A percentile compares a stretch with the other conserved stretches of the same genome.
Conservation (phyloP, 2,329 filamentous ascomycete genomes). For the Bipolaris oryzae region DNA sequence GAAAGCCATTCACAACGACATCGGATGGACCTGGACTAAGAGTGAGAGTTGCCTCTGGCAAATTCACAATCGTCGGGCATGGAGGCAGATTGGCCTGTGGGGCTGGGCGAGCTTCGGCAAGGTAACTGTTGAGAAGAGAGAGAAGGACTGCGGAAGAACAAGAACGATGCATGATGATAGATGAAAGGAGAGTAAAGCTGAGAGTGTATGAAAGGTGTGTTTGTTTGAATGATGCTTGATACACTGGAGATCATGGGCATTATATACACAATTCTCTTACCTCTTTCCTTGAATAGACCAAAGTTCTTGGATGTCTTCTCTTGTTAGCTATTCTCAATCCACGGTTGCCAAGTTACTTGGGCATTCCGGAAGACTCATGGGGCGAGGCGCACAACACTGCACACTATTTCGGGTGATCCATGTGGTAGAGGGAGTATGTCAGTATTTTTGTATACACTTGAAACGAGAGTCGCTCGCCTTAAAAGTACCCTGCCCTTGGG, state of each 20-base stretch:
- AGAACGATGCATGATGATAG: neutral
- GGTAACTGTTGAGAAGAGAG: neutral
- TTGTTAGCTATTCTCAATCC: neutral
- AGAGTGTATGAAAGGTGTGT: neutral
- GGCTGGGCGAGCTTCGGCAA: neutral
- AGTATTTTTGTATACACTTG: slow-evolving; percentile 1
- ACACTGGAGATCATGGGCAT: neutral
- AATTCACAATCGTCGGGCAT: neutral
- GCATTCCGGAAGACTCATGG: neutral
- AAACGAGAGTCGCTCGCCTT: neutral
- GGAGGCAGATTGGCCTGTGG: neutral
- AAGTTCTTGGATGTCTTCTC: neutral
- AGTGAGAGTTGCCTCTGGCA: neutral
- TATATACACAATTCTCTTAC: neutral
- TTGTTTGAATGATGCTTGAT: neutral
- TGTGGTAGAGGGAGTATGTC: neutral
- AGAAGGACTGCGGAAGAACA: neutral
- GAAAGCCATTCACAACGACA: neutral
- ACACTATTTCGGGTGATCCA: neutral
- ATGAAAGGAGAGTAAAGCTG: neutral
- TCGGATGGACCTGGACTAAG: neutral
- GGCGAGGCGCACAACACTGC: neutral
- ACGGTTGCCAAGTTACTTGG: neutral
- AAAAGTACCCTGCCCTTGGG: neutral
- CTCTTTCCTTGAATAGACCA: neutral